phyloP scores from a whole-genome alignment of 768 basidiomycete genomes.

The Mycena filopes region DNA sequence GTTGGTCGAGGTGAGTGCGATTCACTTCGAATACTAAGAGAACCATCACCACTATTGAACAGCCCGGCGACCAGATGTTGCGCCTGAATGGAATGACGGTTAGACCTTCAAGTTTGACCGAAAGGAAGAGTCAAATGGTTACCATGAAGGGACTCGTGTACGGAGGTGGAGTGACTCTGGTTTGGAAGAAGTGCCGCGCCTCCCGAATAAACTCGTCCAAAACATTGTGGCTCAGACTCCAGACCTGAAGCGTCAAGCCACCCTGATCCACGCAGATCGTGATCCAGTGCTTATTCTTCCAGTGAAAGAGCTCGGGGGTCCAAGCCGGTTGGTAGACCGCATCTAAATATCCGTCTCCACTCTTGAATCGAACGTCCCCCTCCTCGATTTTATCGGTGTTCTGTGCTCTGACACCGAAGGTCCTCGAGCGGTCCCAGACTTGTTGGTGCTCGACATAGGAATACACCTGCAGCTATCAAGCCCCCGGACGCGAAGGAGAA shows the following conservation, averaged over 20 bases:
- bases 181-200: constrained; percentile 10
- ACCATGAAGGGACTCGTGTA: too few relatives aligned
- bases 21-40: not conserved
- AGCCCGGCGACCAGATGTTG: not conserved
- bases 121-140: too few relatives aligned
- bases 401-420: constrained; percentile 9
- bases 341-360: constrained; percentile 19
- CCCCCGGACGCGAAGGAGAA: not conserved
- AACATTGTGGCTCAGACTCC: constrained; percentile 6
- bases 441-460: constrained; percentile 14
- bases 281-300: constrained; percentile 15
- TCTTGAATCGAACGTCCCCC: constrained; percentile 8
- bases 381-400: constrained; percentile 8
- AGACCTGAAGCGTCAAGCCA: constrained; percentile 9
- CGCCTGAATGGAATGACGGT: too few relatives aligned
- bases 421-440: constrained; percentile 4
- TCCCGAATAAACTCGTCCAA: constrained; percentile 14
- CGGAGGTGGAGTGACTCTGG: constrained; percentile 8
- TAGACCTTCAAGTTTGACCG: too few relatives aligned
- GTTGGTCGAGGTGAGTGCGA: not conserved
- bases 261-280: not conserved
- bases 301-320: constrained; percentile 9
- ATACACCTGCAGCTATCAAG: not conserved
- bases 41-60: constrained; percentile 3
- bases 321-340: constrained; percentile 7